Base-by-base conservation (phyloP, 1,284 basidiomycete genomes). In the Exobasidium cylindrosporum region DNA sequence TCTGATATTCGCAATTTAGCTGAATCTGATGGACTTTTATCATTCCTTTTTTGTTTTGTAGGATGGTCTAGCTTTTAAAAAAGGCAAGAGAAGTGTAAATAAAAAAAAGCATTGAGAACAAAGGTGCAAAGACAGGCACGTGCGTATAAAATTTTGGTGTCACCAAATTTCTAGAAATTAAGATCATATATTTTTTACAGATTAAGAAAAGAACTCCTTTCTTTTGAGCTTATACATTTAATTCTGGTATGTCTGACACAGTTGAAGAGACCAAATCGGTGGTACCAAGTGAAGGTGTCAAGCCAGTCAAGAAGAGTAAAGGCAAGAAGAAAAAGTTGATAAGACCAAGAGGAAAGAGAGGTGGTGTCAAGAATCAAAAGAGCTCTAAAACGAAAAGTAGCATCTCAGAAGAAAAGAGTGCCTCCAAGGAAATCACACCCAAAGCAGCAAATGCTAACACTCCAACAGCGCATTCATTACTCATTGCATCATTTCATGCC, bases 331-430 rank as follows among this genome's bases (percentile, higher is more conserved):
- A 40, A 32, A 71, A 69, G 64, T 67, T 76, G 31, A 63, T 73
- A 11, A 69, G 76, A 49, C 70, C 74, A 10, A 64, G 76, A 50
- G 76, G 76, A 29, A 74, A 75, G 54, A 67, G 76, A 7, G 75
- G 76, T 4, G 76, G 76, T 26, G 64, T 67, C 46, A 78, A 78
- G 65, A 65, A 78, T 57, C 57, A 63, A 26, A 70, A 70, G 45
- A 52, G 58, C 13, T 17, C 35, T 17, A 40, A 40, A 17, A 17
- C 17, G 35, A 53, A 54, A 17, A 21, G 30, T 3, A 61, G 17
- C 54, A 62, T 29, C 13, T 26, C 26, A 24, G 47, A 32, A 47
- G 49, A 10, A 26, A 58, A 5, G 43, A 31, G 47, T 14, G 24
- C 40, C 17, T 57, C 64, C 17, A 62, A 66, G 35, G 56, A 45